A percentile compares a stretch with the other conserved stretches of the same genome.
Evolutionary conservation across 73 alveolate genomes (phyloP).

Genomic region (Effrenium voratum): DNA sequence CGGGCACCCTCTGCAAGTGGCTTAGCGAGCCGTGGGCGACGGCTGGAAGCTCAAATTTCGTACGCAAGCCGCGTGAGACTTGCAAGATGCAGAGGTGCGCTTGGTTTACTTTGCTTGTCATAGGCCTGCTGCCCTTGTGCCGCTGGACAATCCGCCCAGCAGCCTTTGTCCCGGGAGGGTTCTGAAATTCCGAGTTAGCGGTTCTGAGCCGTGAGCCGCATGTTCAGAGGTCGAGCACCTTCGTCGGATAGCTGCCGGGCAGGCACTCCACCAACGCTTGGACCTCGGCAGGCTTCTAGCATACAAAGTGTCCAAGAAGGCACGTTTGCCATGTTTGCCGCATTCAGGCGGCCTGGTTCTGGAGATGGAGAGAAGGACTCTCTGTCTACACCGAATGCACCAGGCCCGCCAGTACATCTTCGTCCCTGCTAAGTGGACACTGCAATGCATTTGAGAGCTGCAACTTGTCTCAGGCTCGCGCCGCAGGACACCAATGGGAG

Average conservation of each 20-base stretch:
- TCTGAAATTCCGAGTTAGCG: neutral
- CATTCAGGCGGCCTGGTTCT: conserved; percentile 33
- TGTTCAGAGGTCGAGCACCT: conserved; percentile 46
- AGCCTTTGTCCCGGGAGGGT: neutral
- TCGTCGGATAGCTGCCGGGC: conserved; percentile 86
- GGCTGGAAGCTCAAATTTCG: neutral
- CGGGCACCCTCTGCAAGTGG: neutral
- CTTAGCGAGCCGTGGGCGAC: neutral
- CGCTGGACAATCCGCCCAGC: conserved; percentile 54
- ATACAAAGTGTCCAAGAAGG: neutral
- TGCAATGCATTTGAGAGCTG: neutral
- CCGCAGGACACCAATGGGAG: conserved; percentile 24
- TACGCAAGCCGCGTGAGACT: neutral
- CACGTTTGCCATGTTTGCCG: neutral
- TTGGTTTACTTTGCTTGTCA: neutral
- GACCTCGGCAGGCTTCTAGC: neutral
- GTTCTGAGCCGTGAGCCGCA: neutral
- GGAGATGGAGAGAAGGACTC: conserved; percentile 43
- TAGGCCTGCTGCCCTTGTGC: conserved; percentile 69
- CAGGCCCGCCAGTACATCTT: neutral
- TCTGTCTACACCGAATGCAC: conserved; percentile 21
- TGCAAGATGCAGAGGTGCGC: neutral
- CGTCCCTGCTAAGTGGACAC: neutral
- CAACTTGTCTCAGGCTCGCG: neutral
- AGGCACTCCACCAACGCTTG: conserved; percentile 57